Base-by-base conservation (phyloP, 208 protist genomes). In the Acanthamoeba lenticulata region DNA sequence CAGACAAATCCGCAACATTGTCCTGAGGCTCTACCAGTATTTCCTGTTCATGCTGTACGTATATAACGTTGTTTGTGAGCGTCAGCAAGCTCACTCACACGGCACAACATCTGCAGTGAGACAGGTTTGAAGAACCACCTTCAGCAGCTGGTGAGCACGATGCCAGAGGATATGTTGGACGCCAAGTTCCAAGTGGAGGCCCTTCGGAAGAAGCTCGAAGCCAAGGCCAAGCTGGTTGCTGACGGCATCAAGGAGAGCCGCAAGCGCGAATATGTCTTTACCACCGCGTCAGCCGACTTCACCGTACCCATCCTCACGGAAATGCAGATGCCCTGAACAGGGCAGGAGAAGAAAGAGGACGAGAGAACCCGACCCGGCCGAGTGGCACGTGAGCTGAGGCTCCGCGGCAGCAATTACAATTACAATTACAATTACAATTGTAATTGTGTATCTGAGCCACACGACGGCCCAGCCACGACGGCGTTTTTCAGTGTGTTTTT, bases 41-140 rank as follows among this genome's bases (percentile, higher is more conserved):
- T 85, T 85, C 38, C 36, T 85, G 44, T 85, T 85, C 44, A 85
- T 55, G 24, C 32, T 85, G 74, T 85, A 85, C 74, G 74, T 79
- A 52, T 52, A 19, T 52, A 15, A 52, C 5, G 15, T 5, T 5
- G 15, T 52, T 52, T 5, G 9, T 15, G 45, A 52, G 45, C 45
- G 21, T 29, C n/a, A 60, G 5, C 52, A 60, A 60, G 11, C 52
- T 5, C 21, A 60, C 9, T 52, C 45, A 15, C 45, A 19, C 15
- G 5, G 2, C 52, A 24, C 19, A 24, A 9, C 27, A n/a, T 60
- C 19, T 21, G 5, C 74, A 85, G 74, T 1, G 74, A 47, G 74
- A 42, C 49, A 21, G 74, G 74, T 21, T 42, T 85, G 27, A 52
- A 85, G 15, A 24, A 2, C 32, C 74, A 85, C 44, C 74, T 85